Evolutionary conservation across 805 yeast species (phyloP), one percentile per base, ranked within the genome.

Genomic region (Alloascoidea africana): DNA sequence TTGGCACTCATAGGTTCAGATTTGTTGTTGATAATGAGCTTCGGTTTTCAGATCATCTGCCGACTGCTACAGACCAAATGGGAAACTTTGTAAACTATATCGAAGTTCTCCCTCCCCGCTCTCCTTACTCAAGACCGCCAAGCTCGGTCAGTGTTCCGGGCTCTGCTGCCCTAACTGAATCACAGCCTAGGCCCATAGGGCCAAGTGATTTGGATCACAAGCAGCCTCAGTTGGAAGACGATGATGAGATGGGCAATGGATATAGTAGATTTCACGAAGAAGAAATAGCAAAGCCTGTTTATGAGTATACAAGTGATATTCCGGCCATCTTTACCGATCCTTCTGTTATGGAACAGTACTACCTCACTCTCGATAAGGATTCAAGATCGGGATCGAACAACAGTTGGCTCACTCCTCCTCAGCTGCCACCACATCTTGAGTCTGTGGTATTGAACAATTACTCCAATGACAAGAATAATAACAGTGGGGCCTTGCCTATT

Each of bases 61-160:
- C 95, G n/a, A 86, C 95, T 1, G 97, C 97, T 4, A 87, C 97
- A 0, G 96, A 89, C 58, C 93, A 87, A 44, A 80, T 86, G 76
- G 97, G 97, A 36, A 87, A 87, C 53, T 82, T 87, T 50, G 95
- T 89, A 37, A 87, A 87, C 58, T 87, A 87, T 56, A 68, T 87
- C 39, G 95, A 85, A 55, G 80, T 84, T 17, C 49, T 51, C 11
- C 58, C 63, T 19, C 8, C 41, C 32, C 40, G 42, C 16, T 32
- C 38, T 14, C 19, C 36, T 3, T 38, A 5, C 14, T n/a, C 30
- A n/a, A 23, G 30, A 23, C 30, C 30, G n/a, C n/a, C 30, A 8
- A 8, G 13, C 8, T n/a, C 8, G 30, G n/a, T n/a, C n/a, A 23
- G n/a, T 23, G n/a, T n/a, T n/a, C n/a, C n/a, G n/a, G n/a, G n/a